Evolutionary conservation across 2,329 filamentous ascomycete species (phyloP).

Genomic region (Colletotrichum gloeosporioides): DNA sequence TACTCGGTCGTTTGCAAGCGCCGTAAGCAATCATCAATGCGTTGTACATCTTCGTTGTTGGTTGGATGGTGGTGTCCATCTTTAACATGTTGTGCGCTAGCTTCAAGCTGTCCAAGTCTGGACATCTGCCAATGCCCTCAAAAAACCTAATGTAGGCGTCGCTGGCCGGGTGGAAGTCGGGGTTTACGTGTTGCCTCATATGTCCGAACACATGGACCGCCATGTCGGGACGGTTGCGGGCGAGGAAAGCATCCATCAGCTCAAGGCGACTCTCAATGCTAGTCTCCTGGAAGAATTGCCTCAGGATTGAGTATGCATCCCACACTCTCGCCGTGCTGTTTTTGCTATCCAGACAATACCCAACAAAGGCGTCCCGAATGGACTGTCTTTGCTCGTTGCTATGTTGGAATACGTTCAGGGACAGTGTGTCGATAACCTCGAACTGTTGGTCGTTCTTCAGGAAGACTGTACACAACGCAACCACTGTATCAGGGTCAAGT

Average conservation of each 20-base stretch:
- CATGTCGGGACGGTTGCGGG: slow-evolving; percentile 80
- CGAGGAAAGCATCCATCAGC: slow-evolving; percentile 85
- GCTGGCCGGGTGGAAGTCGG: slow-evolving; percentile 67
- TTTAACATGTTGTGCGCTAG: slow-evolving; percentile 93
- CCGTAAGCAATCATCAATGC: slow-evolving; percentile 87
- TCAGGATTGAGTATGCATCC: slow-evolving; percentile 70
- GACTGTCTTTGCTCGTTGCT: slow-evolving; percentile 71
- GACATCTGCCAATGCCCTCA: slow-evolving; percentile 70
- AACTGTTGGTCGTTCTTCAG: slow-evolving; percentile 77
- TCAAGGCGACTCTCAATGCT: slow-evolving; percentile 68
- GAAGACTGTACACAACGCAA: slow-evolving; percentile 75
- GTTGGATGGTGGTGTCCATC: slow-evolving; percentile 82
- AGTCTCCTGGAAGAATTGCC: slow-evolving; percentile 70
- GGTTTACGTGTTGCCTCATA: slow-evolving; percentile 81
- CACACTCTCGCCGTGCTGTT: slow-evolving; percentile 70
- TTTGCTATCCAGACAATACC: slow-evolving; percentile 68
- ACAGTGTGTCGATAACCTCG: slow-evolving; percentile 83
- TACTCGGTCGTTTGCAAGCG: slow-evolving; percentile 67
- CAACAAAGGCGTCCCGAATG: slow-evolving; percentile 70
- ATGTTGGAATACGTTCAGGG: slow-evolving; percentile 74
- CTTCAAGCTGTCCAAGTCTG: slow-evolving; percentile 61
- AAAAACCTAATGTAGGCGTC: slow-evolving; percentile 82
- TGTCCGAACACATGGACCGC: slow-evolving; percentile 87
- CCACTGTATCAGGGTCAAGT: slow-evolving; percentile 77
- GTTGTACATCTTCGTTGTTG: slow-evolving; percentile 79